Percentiles rank a stretch among this genome's conserved stretches.
Evolutionary conservation across 306 rosid species (phyloP).

Genomic region (Rosa multiflora): DNA sequence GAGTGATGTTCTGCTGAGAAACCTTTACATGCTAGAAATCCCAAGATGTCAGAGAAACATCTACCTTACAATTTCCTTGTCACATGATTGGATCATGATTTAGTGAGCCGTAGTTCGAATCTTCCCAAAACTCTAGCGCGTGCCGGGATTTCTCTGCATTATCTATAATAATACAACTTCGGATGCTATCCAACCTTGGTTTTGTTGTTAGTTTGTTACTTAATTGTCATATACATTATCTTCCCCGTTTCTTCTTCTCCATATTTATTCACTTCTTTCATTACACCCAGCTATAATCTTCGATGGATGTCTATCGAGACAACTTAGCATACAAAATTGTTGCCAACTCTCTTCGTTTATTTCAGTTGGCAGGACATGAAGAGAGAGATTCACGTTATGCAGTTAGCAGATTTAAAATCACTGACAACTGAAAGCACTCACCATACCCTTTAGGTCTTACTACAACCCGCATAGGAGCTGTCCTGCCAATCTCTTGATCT

Average conservation of each 20-base stretch:
- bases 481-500: neutral
- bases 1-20: neutral
- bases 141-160: neutral
- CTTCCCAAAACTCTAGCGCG: neutral
- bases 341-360: neutral
- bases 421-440: conserved; percentile 1
- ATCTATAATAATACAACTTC: neutral
- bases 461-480: neutral
- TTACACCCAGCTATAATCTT: too few species aligned
- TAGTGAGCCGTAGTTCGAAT: neutral
- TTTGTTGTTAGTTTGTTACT: neutral
- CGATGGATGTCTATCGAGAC: neutral
- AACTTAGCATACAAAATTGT: neutral
- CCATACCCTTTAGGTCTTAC: neutral
- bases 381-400: neutral
- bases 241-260: neutral
- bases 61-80: neutral
- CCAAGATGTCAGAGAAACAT: neutral
- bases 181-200: neutral
- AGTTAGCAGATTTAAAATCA: neutral
- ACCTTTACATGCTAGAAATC: neutral
- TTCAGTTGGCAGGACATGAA: neutral
- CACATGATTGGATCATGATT: neutral
- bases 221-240: neutral
- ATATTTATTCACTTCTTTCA: too few species aligned